Evolutionary conservation across 2,329 filamentous ascomycete species (phyloP).

Genomic region (Rhynchosporium secalis): DNA sequence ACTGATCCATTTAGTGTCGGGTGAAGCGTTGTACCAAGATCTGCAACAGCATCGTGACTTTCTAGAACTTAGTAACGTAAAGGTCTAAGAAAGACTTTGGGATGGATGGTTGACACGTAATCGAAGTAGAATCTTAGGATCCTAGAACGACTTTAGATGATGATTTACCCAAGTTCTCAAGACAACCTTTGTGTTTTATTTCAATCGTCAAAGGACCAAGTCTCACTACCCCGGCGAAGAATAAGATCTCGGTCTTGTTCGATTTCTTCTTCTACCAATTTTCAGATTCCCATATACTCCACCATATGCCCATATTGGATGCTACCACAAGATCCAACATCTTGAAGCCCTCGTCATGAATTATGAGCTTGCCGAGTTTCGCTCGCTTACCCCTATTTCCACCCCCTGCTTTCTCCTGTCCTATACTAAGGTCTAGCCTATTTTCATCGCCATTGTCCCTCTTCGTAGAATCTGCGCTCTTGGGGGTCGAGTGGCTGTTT

Average conservation of each 20-base stretch:
- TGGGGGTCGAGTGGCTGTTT: not conserved
- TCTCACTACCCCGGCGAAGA: no score
- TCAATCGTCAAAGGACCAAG: no score
- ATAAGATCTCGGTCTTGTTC: not conserved
- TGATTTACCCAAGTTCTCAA: no score
- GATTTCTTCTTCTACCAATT: conserved; percentile 3
- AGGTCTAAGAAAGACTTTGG: no score
- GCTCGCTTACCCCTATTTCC: conserved; percentile 82
- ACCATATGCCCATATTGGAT: conserved; percentile 91
- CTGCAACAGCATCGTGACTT: no score
- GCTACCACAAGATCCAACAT: conserved; percentile 94
- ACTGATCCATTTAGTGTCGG: no score
- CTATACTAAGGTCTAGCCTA: conserved; percentile 71
- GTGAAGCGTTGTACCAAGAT: no score
- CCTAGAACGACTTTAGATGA: no score
- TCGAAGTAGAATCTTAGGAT: no score
- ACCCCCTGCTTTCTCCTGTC: conserved; percentile 80
- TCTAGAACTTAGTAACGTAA: no score
- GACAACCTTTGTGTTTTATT: no score
- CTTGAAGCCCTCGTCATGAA: conserved; percentile 86
- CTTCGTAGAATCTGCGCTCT: conserved; percentile 6
- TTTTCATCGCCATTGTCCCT: conserved; percentile 43
- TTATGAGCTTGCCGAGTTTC: conserved; percentile 90
- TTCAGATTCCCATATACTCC: conserved; percentile 73
- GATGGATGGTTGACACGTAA: no score